Conservation (phyloP, 2,329 filamentous ascomycete genomes). For the Penicillium nordicum region DNA sequence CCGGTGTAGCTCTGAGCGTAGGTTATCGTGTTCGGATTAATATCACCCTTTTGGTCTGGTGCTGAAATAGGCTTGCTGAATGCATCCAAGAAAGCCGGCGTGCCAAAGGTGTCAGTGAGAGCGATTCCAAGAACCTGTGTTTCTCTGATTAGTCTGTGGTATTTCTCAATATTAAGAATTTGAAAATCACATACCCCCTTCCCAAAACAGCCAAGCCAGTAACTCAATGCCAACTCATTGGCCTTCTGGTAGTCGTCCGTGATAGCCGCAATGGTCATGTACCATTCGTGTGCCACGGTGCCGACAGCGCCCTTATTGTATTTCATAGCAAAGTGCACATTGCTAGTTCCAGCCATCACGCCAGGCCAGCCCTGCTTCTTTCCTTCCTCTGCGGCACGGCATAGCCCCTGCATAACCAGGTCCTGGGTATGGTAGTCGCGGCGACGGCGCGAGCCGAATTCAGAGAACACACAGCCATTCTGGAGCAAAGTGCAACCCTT, state of each 20-base stretch:
- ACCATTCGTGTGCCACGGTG: constrained; percentile 96
- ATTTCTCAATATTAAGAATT: not conserved
- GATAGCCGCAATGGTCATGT: constrained; percentile 96
- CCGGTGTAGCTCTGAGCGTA: constrained; percentile 82
- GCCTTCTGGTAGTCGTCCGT: constrained; percentile 79
- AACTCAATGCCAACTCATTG: constrained; percentile 76
- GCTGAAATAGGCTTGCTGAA: constrained; percentile 66
- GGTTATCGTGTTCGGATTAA: constrained; percentile 45
- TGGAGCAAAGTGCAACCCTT: constrained; percentile 78
- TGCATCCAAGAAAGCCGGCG: constrained; percentile 77
- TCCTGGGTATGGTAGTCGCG: constrained; percentile 95
- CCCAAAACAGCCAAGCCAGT: constrained; percentile 91
- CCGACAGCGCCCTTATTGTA: constrained; percentile 81
- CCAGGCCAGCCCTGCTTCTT: constrained; percentile 63
- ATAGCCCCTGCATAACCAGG: constrained; percentile 82
- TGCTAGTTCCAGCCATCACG: constrained; percentile 83
- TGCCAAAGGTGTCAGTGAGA: constrained; percentile 94
- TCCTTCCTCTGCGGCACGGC: constrained; percentile 70
- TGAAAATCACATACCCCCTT: constrained; percentile 53
- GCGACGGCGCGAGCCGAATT: constrained; percentile 86
- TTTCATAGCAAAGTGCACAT: constrained; percentile 95
- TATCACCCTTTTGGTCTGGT: constrained; percentile 36
- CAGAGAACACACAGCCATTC: constrained; percentile 82
- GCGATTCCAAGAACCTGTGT: constrained; percentile 74
- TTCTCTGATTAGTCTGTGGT: not conserved